Evolutionary conservation across 306 rosid species (phyloP), one percentile per base, ranked within the genome.

Genomic region (Herpetospermum pedunculosum): DNA sequence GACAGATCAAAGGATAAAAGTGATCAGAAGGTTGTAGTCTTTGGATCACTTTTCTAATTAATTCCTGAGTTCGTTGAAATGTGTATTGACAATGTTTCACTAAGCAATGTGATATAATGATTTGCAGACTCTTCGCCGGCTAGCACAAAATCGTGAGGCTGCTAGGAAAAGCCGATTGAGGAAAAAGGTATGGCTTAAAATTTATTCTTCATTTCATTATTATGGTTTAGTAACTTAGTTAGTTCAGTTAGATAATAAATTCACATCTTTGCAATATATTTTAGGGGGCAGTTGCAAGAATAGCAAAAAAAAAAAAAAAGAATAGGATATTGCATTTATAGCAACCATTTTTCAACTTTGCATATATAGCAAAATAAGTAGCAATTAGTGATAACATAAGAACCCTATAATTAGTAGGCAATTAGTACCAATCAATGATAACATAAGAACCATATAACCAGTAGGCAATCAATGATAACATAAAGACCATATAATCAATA

Each of bases 141-240:
- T 94, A 32, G 97, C 99, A 76, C 99, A 94, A 76, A 94, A 94
- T 85, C 94, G 99, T 28, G 99, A 94, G 87, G 99, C 99, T 18
- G 99, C 99, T 4, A 86, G 99, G 64, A 94, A 94, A 88, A 94
- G 99, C 73, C 89, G 99, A 37, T 73, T 94, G 88, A 84, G 97
- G 79, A 94, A 94, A 81, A 94, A 94, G 79, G 99, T 94, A 87
- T 44, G 83, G 35, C 14, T 67, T 67, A 12, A 19, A 23, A 21
- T 67, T 41, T 19, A 12, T 67, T 12, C 72, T 40, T 65, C 49
- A 38, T 64, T 37, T n/a, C 44, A 4, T 38, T 21, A 19, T 37
- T 12, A 21, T 64, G 15, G 48, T 64, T 62, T 64, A 53, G 59
- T 53, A 52, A 11, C 63, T 55, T 54, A 4, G 38, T 28, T 58